Percentiles rank a stretch among this genome's conserved stretches.
These are phyloP conservation scores for Ascodesmis nigricans DNA, from an alignment of 495 filamentous ascomycete species.

Conservation along the genomic window DNA sequence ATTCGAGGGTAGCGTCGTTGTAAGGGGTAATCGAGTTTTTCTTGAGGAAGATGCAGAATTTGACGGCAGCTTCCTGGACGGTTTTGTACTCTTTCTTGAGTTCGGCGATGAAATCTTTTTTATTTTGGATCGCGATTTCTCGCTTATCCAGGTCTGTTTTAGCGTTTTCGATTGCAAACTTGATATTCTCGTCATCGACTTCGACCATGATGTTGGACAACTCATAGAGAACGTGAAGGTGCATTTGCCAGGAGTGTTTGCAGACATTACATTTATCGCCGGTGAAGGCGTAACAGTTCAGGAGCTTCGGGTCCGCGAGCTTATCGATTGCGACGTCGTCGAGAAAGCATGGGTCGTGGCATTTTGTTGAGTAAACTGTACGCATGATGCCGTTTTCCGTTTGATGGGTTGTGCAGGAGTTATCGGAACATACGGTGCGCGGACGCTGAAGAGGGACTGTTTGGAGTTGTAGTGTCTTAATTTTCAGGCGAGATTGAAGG, in stretches of 20 bases:
- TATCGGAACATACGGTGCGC: constrained; percentile 3
- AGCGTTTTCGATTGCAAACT: constrained; percentile 17
- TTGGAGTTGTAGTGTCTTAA: constrained; percentile 9
- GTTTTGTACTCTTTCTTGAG: constrained; percentile 19
- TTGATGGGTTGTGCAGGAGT: constrained; percentile 5
- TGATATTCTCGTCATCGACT: constrained; percentile 14
- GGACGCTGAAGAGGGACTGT: constrained; percentile 5
- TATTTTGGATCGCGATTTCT: constrained; percentile 13
- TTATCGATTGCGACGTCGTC: constrained; percentile 6
- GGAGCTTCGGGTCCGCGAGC: constrained; percentile 7
- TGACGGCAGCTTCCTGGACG: constrained; percentile 23
- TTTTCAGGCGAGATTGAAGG: constrained; percentile 14
- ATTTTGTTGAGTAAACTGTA: constrained; percentile 11
- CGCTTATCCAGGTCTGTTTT: constrained; percentile 11
- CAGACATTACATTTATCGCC: constrained; percentile 15
- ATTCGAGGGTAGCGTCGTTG: constrained; percentile 25
- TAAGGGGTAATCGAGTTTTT: constrained; percentile 23
- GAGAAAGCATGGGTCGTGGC: constrained; percentile 14
- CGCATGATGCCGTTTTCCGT: constrained; percentile 6
- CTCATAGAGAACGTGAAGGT: constrained; percentile 23
- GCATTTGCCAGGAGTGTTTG: constrained; percentile 22
- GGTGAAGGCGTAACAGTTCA: constrained; percentile 14
- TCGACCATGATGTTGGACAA: constrained; percentile 11
- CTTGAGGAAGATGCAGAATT: constrained; percentile 24
- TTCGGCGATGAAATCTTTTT: constrained; percentile 15